Base-by-base conservation (phyloP, 495 filamentous ascomycete species). In the Symbiotaphrina buchneri region DNA sequence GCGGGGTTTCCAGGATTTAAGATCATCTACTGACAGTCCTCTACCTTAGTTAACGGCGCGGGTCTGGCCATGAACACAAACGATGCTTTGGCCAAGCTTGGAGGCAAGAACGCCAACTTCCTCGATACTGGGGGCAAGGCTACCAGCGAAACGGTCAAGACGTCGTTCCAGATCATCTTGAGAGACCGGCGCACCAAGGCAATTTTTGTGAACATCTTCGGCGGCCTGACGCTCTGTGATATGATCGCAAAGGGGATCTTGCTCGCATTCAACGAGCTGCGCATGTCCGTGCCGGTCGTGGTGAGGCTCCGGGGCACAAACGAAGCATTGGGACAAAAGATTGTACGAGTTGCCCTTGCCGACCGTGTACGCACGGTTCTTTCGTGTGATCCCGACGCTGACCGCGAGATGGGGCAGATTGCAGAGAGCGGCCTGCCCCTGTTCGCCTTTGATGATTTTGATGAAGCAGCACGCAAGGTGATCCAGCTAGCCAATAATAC, bases 1-100 rank as follows among this genome's bases (percentile, higher is more conserved):
- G n/a, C n/a, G n/a, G n/a, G n/a, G n/a, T n/a, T n/a, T n/a, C n/a
- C n/a, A n/a, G n/a, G n/a, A n/a, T n/a, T n/a, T n/a, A n/a, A n/a
- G n/a, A n/a, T n/a, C n/a, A n/a, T n/a, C n/a, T n/a, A n/a, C n/a
- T n/a, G 37, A 40, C 24, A 10, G 27, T 5, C 31, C 30, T 6
- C 6, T 18, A 26, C 25, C n/a, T 14, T 6, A 16, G 77, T 84
- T 35, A 91, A 91, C 43, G 83, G 83, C 26, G 83, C 83, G 16
- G 83, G 83, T 3, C 68, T 91, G 14, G 81, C 81, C 6, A 90
- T 93, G 80, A 90, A 90, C 50, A 90, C 83, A 0, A 67, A 80
- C 35, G 83, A 91, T 43, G 74, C 75, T 2, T 64, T 90, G 5
- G 57, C 61, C 3, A 49, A 64, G 23, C 67, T 65, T 36, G 71